Percentiles rank a stretch among this genome's conserved stretches.
Conservation (phyloP, 345 rosid genomes). For the Dipteronia dyeriana region DNA sequence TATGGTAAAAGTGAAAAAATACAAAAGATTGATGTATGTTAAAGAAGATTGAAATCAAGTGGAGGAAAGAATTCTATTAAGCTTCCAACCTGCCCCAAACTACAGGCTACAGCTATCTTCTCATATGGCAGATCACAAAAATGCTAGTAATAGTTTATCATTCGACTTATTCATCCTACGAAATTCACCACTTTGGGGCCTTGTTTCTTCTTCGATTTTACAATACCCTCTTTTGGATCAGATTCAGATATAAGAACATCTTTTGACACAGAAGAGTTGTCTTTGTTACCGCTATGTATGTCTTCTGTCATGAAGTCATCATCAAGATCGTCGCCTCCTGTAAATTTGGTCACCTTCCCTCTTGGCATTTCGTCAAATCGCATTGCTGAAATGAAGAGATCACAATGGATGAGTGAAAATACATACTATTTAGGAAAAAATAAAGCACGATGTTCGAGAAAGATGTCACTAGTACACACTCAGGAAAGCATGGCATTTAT, state of each 20-base stretch:
- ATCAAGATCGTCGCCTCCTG: conserved; percentile 86
- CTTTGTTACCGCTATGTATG: conserved; percentile 31
- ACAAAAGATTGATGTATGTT: neutral
- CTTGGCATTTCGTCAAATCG: conserved; percentile 39
- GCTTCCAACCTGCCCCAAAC: neutral
- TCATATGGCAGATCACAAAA: conserved; percentile 3
- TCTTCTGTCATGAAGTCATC: conserved; percentile 67
- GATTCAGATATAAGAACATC: conserved; percentile 25
- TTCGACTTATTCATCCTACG: conserved; percentile 37
- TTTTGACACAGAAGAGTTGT: conserved; percentile 24
- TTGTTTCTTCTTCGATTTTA: conserved; percentile 51
- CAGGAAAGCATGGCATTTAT: neutral
- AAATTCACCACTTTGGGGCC: conserved; percentile 77
- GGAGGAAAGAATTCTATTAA: neutral
- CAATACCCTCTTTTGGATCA: conserved; percentile 28
- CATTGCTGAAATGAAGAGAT: conserved; percentile 35
- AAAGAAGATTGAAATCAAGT: neutral
- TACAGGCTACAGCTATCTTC: neutral
- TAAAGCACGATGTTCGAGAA: neutral
- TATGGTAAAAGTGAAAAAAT: neutral
- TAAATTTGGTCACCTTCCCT: conserved; percentile 65
- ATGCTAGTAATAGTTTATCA: neutral
- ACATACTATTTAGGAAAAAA: neutral
- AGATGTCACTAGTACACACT: neutral
- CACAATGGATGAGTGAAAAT: conserved; percentile 1